Conservation (phyloP, 106 monocot species). For the Allium sativum region DNA sequence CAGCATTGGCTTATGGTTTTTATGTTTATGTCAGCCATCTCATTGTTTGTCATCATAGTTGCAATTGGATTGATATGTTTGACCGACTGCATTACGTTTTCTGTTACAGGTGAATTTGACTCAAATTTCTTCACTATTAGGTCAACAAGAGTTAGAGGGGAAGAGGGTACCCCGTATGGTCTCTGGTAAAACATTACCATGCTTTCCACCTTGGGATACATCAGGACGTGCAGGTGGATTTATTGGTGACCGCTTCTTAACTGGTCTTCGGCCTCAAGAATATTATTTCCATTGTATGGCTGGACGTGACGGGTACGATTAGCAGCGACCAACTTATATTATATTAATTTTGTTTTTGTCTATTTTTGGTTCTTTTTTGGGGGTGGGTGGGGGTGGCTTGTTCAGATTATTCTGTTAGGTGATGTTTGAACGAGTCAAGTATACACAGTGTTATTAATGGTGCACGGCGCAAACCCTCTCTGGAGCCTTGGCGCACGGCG, state of each 20-base stretch:
- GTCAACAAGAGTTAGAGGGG: constrained; percentile 96
- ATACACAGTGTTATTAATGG: too few species aligned
- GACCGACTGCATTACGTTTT: background rate
- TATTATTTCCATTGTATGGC: constrained; percentile 99
- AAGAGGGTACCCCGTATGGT: constrained; percentile 90
- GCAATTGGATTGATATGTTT: too few species aligned
- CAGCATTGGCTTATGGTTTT: too few species aligned
- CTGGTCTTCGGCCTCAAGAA: constrained; percentile 93
- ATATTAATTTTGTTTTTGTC: too few species aligned
- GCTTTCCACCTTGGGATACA: constrained; percentile 94
- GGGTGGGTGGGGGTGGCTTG: too few species aligned
- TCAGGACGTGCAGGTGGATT: constrained; percentile 81
- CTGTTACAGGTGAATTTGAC: constrained; percentile 75
- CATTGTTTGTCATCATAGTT: too few species aligned
- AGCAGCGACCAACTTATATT: background rate
- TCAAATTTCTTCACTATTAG: constrained; percentile 92
- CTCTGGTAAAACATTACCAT: constrained; percentile 94
- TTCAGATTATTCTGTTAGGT: too few species aligned
- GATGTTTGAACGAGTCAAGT: too few species aligned
- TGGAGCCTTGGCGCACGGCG: too few species aligned
- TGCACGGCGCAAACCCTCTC: too few species aligned
- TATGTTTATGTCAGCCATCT: too few species aligned
- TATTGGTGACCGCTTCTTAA: constrained; percentile 88
- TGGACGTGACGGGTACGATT: constrained; percentile 88
- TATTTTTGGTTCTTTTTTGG: too few species aligned